These are phyloP conservation scores for Puccinellia tenuiflora DNA, from an alignment of 176 grass and related monocot genomes.

Conservation along the genomic window DNA sequence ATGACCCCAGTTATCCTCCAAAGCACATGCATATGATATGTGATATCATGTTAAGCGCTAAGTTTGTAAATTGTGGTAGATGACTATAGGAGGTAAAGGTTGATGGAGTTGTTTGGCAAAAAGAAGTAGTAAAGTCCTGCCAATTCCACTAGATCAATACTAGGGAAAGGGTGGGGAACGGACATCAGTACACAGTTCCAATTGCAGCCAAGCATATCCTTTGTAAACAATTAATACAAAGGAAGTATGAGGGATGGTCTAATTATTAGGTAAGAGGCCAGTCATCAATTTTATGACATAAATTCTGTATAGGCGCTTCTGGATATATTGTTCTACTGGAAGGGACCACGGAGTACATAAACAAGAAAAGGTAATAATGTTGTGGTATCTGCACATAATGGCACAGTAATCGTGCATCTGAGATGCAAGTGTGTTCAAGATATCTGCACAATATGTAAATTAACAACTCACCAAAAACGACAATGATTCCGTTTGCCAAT, in stretches of 20 bases:
- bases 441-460: not conserved
- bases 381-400: not conserved
- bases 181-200: not conserved
- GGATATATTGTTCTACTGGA: not conserved
- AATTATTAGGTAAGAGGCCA: not conserved
- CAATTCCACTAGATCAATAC: conserved; percentile 2
- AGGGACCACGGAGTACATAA: not conserved
- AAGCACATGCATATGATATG: not conserved
- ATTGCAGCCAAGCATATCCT: not conserved
- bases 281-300: not conserved
- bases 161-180: not conserved
- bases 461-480: conserved; percentile 71
- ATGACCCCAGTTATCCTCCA: not conserved
- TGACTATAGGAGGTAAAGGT: not conserved
- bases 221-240: not conserved
- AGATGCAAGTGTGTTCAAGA: not conserved
- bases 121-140: not conserved
- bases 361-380: not conserved
- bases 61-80: not conserved
- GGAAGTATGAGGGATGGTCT: not conserved
- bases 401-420: not conserved
- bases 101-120: not conserved
- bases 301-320: not conserved
- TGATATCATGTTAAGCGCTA: not conserved
- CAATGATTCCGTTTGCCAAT: conserved; percentile 79